Base-by-base conservation (phyloP, 2,329 filamentous ascomycete genomes). In the Davidsoniella neocaledoniae region DNA sequence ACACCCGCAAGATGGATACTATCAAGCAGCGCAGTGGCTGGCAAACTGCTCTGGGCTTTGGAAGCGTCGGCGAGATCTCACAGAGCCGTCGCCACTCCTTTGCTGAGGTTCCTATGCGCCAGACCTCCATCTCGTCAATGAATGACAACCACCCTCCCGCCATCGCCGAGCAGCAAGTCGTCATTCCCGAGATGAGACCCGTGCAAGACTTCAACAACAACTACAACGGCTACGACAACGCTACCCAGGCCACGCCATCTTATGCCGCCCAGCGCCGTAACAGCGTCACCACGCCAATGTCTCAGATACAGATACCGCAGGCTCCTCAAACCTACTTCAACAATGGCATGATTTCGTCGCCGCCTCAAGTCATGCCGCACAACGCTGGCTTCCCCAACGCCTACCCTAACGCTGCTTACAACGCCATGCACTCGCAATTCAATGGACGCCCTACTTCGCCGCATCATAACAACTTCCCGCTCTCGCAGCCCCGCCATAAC, bases 1-100 rank as follows among this genome's bases (percentile, higher is more conserved):
- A 83, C 54, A 76, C 74, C 51, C 69, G 77, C 51, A 81, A 80
- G 57, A 60, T 76, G 8, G 79, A 82, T 53, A 78, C 73, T 37
- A 68, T 81, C 7, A 81, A 80, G 62, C 81, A 77, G 58, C 44
- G 48, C 7, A 77, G 73, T 3, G 74, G 77, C 54, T 87, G 82
- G 82, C 80, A 83, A 56, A 82, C 74, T 56, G 78, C 79, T 5
- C 70, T 79, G n/a, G 78, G 76, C 1, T 83, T 84, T 59, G 72
- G 74, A 42, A 70, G 73, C 14, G 26, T 75, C 21, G 70, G 68
- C 3, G 80, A 84, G 54, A 68, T 77, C 26, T 76, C 80, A 10
- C 82, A 87, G 58, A 86, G 83, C 57, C 75, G 85, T 53, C 77
- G 85, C 25, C 85, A 90, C 62, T 90, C 85, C 1, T 86, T 91